A percentile compares a stretch with the other conserved stretches of the same genome.
These are phyloP conservation scores for Starmerella apis DNA, from an alignment of 805 yeast genomes.

Conservation along the genomic window DNA sequence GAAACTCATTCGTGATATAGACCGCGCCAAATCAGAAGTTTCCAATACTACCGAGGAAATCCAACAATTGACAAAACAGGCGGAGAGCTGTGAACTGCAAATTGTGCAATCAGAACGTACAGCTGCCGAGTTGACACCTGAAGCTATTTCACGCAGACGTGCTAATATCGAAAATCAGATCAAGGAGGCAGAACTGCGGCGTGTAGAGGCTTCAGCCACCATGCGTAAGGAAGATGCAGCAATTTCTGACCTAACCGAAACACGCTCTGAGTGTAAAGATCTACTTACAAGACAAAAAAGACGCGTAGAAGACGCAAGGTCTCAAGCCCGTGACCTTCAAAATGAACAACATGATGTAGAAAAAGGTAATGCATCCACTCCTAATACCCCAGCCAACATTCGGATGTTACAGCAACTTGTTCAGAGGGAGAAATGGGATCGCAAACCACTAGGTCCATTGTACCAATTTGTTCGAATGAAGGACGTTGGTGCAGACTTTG, in stretches of 20 bases:
- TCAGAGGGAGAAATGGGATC: conserved; percentile 24
- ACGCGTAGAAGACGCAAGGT: not conserved
- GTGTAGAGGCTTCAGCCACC: not conserved
- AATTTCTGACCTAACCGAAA: not conserved
- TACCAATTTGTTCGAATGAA: conserved; percentile 54
- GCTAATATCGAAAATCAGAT: not conserved
- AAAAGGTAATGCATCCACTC: not conserved
- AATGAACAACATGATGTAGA: not conserved
- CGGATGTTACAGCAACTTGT: not conserved
- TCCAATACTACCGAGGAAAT: conserved; percentile 16
- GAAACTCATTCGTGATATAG: conserved; percentile 10
- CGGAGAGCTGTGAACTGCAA: not conserved
- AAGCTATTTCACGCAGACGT: not conserved
- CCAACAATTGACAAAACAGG: conserved; percentile 17
- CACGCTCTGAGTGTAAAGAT: not conserved
- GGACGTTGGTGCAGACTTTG: conserved; percentile 41
- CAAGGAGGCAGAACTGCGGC: not conserved
- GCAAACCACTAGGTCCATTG: conserved; percentile 68
- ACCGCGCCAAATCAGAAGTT: not conserved
- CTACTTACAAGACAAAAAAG: not conserved
- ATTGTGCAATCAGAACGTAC: not conserved
- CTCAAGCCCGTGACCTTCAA: not conserved
- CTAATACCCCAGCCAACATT: not conserved
- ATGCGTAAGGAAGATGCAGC: not conserved
- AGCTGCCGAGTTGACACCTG: conserved; percentile 1